These are phyloP conservation scores for Aphanomyces cochlioides DNA, from an alignment of 352 stramenopile genomes.

Conservation along the genomic window DNA sequence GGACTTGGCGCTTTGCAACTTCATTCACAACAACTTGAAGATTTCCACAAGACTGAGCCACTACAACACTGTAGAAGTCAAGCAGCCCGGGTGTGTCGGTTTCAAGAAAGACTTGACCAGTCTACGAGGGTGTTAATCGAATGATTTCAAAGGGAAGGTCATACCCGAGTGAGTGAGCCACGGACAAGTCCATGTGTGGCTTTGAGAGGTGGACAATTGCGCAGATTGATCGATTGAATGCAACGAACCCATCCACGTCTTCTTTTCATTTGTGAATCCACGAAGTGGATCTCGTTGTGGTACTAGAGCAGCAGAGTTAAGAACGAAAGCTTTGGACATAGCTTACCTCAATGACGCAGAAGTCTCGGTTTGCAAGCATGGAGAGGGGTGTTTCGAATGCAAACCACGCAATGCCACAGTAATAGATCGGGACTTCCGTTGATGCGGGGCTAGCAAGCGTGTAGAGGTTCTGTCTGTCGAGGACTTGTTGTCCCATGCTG, in stretches of 20 bases:
- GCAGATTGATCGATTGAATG: slow-evolving; percentile 71
- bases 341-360: slow-evolving; percentile 51
- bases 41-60: background rate
- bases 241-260: slow-evolving; percentile 65
- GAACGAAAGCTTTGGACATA: background rate
- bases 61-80: background rate
- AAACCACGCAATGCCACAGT: slow-evolving; percentile 72
- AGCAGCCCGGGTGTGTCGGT: slow-evolving; percentile 1
- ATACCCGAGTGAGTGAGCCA: slow-evolving; percentile 65
- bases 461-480: slow-evolving; percentile 76
- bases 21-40: background rate
- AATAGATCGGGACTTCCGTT: slow-evolving; percentile 66
- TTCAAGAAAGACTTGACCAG: slow-evolving; percentile 10
- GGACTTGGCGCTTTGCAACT: slow-evolving; percentile 6
- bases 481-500: slow-evolving; percentile 37
- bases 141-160: slow-evolving; percentile 48
- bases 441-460: slow-evolving; percentile 50
- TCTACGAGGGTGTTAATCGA: slow-evolving; percentile 40
- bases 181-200: slow-evolving; percentile 62
- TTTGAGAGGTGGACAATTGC: slow-evolving; percentile 55
- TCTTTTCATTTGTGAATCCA: slow-evolving; percentile 55
- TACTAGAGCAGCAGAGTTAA: slow-evolving; percentile 34
- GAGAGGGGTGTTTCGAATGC: slow-evolving; percentile 61
- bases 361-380: slow-evolving; percentile 75
- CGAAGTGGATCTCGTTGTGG: slow-evolving; percentile 64